These are phyloP conservation scores for Salix koriyanagi DNA, from an alignment of 345 rosid genomes.

Conservation along the genomic window DNA sequence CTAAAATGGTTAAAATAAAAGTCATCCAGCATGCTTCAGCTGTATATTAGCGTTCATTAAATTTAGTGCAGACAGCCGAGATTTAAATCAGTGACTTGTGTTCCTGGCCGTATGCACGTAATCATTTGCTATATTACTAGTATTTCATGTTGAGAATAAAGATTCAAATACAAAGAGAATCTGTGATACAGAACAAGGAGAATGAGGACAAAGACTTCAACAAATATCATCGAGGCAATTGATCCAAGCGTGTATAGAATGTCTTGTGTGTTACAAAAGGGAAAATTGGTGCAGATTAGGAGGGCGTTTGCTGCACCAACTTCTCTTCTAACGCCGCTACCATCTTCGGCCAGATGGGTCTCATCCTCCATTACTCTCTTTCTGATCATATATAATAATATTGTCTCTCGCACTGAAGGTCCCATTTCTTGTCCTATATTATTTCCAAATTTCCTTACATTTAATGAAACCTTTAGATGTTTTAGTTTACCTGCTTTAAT, in stretches of 20 bases:
- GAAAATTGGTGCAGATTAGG: slow-evolving; percentile 16
- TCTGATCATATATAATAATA: neutral
- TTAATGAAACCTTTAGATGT: too few species aligned
- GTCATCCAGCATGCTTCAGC: too few species aligned
- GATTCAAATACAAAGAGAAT: slow-evolving; percentile 14
- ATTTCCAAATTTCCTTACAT: too few species aligned
- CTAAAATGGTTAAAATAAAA: too few species aligned
- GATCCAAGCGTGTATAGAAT: slow-evolving; percentile 20
- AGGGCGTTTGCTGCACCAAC: slow-evolving; percentile 45
- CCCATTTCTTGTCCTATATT: neutral
- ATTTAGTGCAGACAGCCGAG: neutral
- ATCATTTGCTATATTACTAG: slow-evolving; percentile 11
- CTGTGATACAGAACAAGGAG: slow-evolving; percentile 20
- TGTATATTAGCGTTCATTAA: too few species aligned
- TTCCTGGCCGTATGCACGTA: slow-evolving; percentile 2
- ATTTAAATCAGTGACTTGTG: slow-evolving; percentile 24
- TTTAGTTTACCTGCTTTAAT: neutral
- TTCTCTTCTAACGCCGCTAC: slow-evolving; percentile 17
- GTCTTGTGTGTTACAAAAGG: slow-evolving; percentile 4
- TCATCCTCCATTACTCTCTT: slow-evolving; percentile 11
- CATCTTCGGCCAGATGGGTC: slow-evolving; percentile 4
- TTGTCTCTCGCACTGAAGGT: neutral
- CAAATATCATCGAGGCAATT: slow-evolving; percentile 19
- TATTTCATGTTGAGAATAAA: neutral
- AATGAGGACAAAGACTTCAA: slow-evolving; percentile 6